Evolutionary conservation across 2,329 filamentous ascomycete species (phyloP).

Genomic region (Fusarium sp.): DNA sequence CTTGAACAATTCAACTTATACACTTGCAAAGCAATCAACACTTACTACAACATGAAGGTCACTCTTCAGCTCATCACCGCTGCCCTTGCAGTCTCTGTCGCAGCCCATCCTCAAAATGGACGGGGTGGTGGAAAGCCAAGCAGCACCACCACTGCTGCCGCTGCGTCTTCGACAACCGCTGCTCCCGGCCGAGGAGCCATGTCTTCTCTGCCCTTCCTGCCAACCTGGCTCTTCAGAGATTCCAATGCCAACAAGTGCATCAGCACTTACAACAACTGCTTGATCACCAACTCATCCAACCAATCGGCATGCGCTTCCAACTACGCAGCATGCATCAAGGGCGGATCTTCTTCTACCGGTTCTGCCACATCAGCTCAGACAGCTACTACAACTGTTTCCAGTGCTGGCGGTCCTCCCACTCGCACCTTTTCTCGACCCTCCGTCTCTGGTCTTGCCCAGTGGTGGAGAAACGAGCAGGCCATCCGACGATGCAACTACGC

Average conservation of each 20-base stretch:
- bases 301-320: not conserved
- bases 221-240: slow-evolving; percentile 6
- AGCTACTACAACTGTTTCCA: not conserved
- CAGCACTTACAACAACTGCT: slow-evolving; percentile 3
- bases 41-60: slow-evolving; percentile 7
- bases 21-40: not conserved
- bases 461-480: slow-evolving; percentile 2
- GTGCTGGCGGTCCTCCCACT: not conserved
- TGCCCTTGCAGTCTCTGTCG: slow-evolving; percentile 3
- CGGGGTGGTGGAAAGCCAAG: not conserved
- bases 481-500: not conserved
- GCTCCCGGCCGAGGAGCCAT: not conserved
- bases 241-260: slow-evolving; percentile 8
- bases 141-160: not conserved
- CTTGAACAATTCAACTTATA: not conserved
- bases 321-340: slow-evolving; percentile 6
- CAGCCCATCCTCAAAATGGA: not conserved
- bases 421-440: not conserved
- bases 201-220: slow-evolving; percentile 1
- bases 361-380: not conserved
- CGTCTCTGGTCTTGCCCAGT: not conserved
- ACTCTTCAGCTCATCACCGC: not conserved
- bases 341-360: not conserved
- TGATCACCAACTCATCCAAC: slow-evolving; percentile 1
- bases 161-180: not conserved